Base-by-base conservation (phyloP, 805 yeast species). In the Wickerhamomyces silvicola region DNA sequence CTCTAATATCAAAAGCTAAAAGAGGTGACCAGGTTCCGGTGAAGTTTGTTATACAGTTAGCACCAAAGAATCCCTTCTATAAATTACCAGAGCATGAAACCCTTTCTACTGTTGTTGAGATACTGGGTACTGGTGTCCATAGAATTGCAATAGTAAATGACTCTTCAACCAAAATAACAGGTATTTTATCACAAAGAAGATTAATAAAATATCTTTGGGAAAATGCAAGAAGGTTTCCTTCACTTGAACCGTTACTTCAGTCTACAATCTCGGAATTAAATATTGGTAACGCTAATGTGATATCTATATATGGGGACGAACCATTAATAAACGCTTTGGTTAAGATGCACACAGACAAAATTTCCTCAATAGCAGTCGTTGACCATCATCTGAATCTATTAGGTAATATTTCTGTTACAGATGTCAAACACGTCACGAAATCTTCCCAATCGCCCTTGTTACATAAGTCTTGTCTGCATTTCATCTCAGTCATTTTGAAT, bases 351-450 rank as follows among this genome's bases (percentile, higher is more conserved):
- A 67, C 66, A 26, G 81, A 81, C 42, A 75, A 85, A 43, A 86
- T 92, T 18, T 81, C 94, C 4, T 87, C 97, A 13, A 71, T 90
- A 24, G 97, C 98, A 0, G 96, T 92, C 10, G 82, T 90, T 31
- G 97, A 92, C 61, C 63, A 76, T 37, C 76, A 78, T 43, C 64
- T 73, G 48, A 75, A 79, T 48, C 64, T 90, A 37, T 64, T 92
- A 30, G 98, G 97, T 28, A 90, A 90, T 58, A 90, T 90, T 27
- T 85, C 95, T 3, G 90, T 88, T 14, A 94, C 94, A 0, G 98
- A 90, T 59, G 97, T 88, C 22, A 78, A 81, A 51, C 78, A 85
- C 42, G 88, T 90, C 21, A 80, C 95, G 10, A 77, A 81, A 41
- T 78, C 94, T 22, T 83, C 95, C 18, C 88, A 88, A 55, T 81